Evolutionary conservation across 2,329 filamentous ascomycete species (phyloP).

Genomic region (Penicillium sp.): DNA sequence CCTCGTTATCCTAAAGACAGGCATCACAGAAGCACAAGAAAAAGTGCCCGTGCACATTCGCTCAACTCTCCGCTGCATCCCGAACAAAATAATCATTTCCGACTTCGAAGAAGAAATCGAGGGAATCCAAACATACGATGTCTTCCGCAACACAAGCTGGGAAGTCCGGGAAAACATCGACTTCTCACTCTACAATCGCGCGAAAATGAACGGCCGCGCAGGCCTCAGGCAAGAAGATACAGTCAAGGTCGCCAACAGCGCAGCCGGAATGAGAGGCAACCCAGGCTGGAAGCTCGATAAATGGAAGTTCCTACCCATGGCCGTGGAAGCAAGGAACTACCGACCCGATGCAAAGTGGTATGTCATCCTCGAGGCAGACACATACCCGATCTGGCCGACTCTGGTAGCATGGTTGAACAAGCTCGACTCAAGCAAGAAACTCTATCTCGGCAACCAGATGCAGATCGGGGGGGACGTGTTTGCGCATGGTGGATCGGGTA

Average conservation of each 20-base stretch:
- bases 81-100: constrained; percentile 58
- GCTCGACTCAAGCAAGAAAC: constrained; percentile 44
- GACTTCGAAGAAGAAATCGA: constrained; percentile 56
- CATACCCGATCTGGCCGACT: constrained; percentile 54
- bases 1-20: constrained; percentile 59
- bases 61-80: constrained; percentile 57
- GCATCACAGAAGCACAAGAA: constrained; percentile 56
- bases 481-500: constrained; percentile 52
- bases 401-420: constrained; percentile 52
- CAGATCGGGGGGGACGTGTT: constrained; percentile 47
- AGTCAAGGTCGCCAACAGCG: constrained; percentile 31
- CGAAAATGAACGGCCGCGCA: constrained; percentile 39
- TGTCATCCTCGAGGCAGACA: constrained; percentile 58
- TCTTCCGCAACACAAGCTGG: constrained; percentile 44
- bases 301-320: constrained; percentile 57
- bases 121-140: constrained; percentile 52
- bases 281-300: constrained; percentile 53
- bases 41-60: constrained; percentile 57
- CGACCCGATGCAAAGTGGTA: constrained; percentile 55
- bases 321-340: constrained; percentile 47
- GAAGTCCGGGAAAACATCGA: constrained; percentile 13
- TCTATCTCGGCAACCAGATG: constrained; percentile 54
- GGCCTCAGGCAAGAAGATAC: constrained; percentile 30
- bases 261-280: constrained; percentile 38
- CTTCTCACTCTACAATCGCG: constrained; percentile 39